A percentile compares a stretch with the other conserved stretches of the same genome.
phyloP scores from a whole-genome alignment of 208 protist species.

The Trypanosoma melophagium region DNA sequence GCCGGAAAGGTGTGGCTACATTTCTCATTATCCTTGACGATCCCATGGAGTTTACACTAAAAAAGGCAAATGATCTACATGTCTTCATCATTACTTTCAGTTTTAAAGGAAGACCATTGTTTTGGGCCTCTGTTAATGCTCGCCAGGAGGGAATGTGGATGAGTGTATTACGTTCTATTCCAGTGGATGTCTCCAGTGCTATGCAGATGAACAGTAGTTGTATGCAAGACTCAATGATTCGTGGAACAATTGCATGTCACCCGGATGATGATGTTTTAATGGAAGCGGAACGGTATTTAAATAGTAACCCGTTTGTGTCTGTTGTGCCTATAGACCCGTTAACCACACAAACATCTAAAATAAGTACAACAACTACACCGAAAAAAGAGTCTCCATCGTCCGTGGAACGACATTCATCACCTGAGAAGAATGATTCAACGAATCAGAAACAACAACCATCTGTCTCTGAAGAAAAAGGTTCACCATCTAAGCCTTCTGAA shows the following conservation, averaged over 20 bases:
- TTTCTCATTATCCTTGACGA: constrained; percentile 41
- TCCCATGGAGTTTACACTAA: constrained; percentile 53
- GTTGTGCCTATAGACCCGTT: too few species aligned
- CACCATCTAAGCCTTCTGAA: too few species aligned
- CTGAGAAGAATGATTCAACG: too few species aligned
- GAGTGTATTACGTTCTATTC: constrained; percentile 38
- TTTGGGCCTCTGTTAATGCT: constrained; percentile 54
- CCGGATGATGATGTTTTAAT: constrained; percentile 35
- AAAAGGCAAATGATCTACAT: constrained; percentile 40
- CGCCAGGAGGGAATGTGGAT: constrained; percentile 36
- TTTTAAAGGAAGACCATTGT: constrained; percentile 49
- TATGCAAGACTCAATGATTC: constrained; percentile 35
- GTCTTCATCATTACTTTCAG: constrained; percentile 49
- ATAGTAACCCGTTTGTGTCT: too few species aligned
- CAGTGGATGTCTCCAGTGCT: constrained; percentile 45
- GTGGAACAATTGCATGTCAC: constrained; percentile 35
- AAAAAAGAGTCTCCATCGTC: too few species aligned
- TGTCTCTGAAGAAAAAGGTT: too few species aligned
- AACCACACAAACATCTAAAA: too few species aligned
- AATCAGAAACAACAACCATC: too few species aligned
- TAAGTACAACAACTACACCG: too few species aligned
- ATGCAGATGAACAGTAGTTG: constrained; percentile 41
- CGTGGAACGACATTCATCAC: too few species aligned
- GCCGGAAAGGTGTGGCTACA: constrained; percentile 3
- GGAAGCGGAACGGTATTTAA: constrained; percentile 30